These are phyloP conservation scores for Pyrenula massariospora DNA, from an alignment of 495 filamentous ascomycete genomes.

Conservation along the genomic window DNA sequence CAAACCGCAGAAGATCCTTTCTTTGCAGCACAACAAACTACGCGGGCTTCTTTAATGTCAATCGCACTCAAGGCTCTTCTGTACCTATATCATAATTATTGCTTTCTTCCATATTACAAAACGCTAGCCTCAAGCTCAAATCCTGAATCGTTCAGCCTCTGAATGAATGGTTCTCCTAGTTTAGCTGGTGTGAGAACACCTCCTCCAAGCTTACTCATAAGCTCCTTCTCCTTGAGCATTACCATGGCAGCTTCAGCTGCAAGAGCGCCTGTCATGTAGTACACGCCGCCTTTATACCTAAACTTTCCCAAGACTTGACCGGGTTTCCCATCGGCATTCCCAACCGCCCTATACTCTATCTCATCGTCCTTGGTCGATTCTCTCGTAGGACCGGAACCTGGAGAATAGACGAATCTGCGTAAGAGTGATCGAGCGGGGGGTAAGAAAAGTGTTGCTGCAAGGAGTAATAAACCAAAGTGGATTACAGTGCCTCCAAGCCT, in stretches of 20 bases:
- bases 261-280: slow-evolving; percentile 57
- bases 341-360: slow-evolving; percentile 56
- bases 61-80: no score
- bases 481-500: slow-evolving; percentile 41
- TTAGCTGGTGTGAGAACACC: slow-evolving; percentile 78
- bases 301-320: slow-evolving; percentile 48
- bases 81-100: no score
- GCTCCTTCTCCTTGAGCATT: slow-evolving; percentile 51
- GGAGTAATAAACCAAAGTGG: slow-evolving; percentile 40
- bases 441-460: slow-evolving; percentile 26
- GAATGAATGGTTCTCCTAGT: slow-evolving; percentile 63
- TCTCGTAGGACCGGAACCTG: slow-evolving; percentile 54
- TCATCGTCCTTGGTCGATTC: slow-evolving; percentile 45
- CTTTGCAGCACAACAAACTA: no score
- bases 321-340: slow-evolving; percentile 40
- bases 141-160: slow-evolving; percentile 34
- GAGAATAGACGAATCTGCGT: slow-evolving; percentile 42
- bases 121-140: neutral
- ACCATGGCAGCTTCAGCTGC: slow-evolving; percentile 60
- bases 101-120: neutral
- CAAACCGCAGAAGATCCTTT: no score
- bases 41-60: no score
- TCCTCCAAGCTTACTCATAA: slow-evolving; percentile 45
- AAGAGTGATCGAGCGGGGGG: slow-evolving; percentile 42
- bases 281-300: slow-evolving; percentile 48